A percentile compares a stretch with the other conserved stretches of the same genome.
phyloP scores from a whole-genome alignment of 192 early-diverging fungal species.

The Kickxella alabastrina region DNA sequence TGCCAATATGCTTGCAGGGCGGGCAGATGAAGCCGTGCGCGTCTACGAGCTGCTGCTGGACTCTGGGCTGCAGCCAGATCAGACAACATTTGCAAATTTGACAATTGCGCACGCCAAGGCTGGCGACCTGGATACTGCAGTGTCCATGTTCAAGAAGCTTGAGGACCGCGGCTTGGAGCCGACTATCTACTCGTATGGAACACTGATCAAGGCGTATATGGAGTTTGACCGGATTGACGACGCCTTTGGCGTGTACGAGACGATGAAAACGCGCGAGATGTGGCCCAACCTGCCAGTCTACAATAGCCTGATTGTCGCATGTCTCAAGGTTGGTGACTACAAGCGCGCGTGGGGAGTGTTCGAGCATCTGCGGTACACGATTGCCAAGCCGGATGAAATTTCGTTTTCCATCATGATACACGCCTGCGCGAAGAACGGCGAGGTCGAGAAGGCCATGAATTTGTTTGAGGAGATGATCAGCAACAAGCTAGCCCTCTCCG shows the following conservation, averaged over 20 bases:
- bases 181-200: constrained; percentile 64
- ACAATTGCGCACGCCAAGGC: constrained; percentile 74
- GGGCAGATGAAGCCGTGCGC: constrained; percentile 59
- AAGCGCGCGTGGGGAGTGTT: constrained; percentile 87
- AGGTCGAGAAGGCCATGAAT: constrained; percentile 88
- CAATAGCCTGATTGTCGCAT: constrained; percentile 81
- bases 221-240: constrained; percentile 56
- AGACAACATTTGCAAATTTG: constrained; percentile 69
- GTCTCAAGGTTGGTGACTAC: constrained; percentile 63
- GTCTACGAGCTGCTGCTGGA: constrained; percentile 63
- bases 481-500: constrained; percentile 66
- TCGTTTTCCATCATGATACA: constrained; percentile 89
- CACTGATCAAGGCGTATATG: constrained; percentile 68
- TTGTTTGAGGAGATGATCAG: constrained; percentile 85
- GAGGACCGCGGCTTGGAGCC: constrained; percentile 53
- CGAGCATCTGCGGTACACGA: constrained; percentile 77
- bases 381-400: constrained; percentile 71
- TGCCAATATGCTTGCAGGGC: constrained; percentile 61
- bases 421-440: constrained; percentile 76
- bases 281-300: constrained; percentile 63
- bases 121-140: constrained; percentile 57
- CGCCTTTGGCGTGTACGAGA: constrained; percentile 72
- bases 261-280: constrained; percentile 63
- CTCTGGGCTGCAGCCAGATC: constrained; percentile 61
- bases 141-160: constrained; percentile 64